These are phyloP conservation scores for Irpex lacteus DNA, from an alignment of 1,284 basidiomycete genomes.

Conservation along the genomic window DNA sequence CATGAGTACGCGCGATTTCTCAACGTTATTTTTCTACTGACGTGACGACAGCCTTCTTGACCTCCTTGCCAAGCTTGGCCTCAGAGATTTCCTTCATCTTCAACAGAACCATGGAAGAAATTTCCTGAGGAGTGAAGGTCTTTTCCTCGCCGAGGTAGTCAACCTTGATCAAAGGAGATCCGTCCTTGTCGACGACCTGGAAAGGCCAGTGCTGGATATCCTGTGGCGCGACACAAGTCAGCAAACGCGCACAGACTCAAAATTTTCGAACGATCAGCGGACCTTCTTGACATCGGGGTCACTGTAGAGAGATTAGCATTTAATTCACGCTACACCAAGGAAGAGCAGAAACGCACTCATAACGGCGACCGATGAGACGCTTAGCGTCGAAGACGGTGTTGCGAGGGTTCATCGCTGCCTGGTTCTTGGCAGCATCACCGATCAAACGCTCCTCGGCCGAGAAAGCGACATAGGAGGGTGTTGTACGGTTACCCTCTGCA, in stretches of 20 bases:
- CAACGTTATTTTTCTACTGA: slow-evolving; percentile 34
- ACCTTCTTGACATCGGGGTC: slow-evolving; percentile 88
- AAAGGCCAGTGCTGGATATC: slow-evolving; percentile 94
- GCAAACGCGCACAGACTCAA: neutral
- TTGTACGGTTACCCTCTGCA: slow-evolving; percentile 96
- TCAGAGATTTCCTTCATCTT: slow-evolving; percentile 99
- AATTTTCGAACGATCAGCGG: neutral
- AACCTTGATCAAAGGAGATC: slow-evolving; percentile 95
- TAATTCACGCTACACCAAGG: neutral
- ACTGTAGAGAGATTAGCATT: slow-evolving; percentile 34
- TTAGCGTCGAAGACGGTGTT: slow-evolving; percentile 98
- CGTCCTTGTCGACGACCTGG: slow-evolving; percentile 89
- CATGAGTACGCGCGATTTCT: neutral
- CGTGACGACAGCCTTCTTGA: slow-evolving; percentile 96
- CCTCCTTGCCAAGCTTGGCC: slow-evolving; percentile 94
- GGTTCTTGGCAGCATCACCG: slow-evolving; percentile 98
- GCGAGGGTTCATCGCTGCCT: slow-evolving; percentile 93
- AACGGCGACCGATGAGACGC: slow-evolving; percentile 96
- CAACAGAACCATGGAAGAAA: slow-evolving; percentile 96
- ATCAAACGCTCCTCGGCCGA: slow-evolving; percentile 97
- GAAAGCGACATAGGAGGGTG: slow-evolving; percentile 99
- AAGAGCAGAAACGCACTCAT: slow-evolving; percentile 59
- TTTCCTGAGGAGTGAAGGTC: slow-evolving; percentile 95
- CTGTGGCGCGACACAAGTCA: slow-evolving; percentile 33
- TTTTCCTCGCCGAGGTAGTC: slow-evolving; percentile 93